Evolutionary conservation across 805 yeast species (phyloP), one percentile per base, ranked within the genome.

Genomic region (Saturnispora bothae): DNA sequence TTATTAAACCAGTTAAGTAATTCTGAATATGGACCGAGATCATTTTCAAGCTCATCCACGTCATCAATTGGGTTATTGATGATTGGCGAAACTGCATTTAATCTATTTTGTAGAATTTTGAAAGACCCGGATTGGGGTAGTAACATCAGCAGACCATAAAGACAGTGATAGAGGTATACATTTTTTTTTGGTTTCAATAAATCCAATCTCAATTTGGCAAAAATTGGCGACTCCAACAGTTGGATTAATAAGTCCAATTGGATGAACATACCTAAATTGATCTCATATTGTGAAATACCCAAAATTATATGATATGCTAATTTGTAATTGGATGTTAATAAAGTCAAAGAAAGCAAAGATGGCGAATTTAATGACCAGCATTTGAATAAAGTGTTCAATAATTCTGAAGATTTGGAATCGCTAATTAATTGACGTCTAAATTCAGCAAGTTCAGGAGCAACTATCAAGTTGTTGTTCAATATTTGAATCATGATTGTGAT

Each of bases 341-440:
- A 64, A 49, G 96, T 86, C 16, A 92, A 66, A 2, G 95, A 78
- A 30, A 92, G 63, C 0, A 88, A 83, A 4, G 96, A 88, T 1
- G 94, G 86, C 0, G 95, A 78, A 53, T 85, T 89, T 43, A 80
- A 79, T 47, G 94, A 78, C 98, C 98, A 92, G 41, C 94, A 77
- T 51, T 75, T 77, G 60, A 89, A 92, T 39, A 92, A 63, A 1
- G 78, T 64, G 20, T 81, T 69, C 54, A 92, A 92, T 29, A 88
- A 65, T 17, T 48, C 52, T n/a, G n/a, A n/a, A 14, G 30, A 36
- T 17, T 50, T 49, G 23, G 46, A 48, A 3, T 81, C 74, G 6
- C 43, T 45, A 19, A 49, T 68, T 36, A 89, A 62, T 49, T 81
- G 73, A 41, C 71, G 74, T 38, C 98, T 71, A 45, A 92, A 66